Evolutionary conservation across 2,329 filamentous ascomycete species (phyloP).

Genomic region (Cercospora sp.): DNA sequence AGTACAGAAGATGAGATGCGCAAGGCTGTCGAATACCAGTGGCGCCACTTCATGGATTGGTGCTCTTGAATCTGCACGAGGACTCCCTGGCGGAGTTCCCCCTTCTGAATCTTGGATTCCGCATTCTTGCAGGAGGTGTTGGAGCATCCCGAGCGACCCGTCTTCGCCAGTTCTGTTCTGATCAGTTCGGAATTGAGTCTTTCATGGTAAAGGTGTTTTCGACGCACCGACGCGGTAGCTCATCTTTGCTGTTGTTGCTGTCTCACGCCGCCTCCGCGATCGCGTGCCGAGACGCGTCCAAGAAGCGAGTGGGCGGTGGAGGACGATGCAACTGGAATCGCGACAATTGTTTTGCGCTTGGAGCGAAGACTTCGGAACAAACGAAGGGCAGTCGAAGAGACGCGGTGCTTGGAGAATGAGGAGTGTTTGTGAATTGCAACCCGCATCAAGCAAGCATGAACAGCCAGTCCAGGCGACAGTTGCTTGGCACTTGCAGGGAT

Average conservation of each 20-base stretch:
- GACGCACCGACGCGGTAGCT: slow-evolving; percentile 15
- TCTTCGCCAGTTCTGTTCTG: slow-evolving; percentile 65
- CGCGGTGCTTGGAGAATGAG: background rate
- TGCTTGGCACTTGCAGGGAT: slow-evolving; percentile 7
- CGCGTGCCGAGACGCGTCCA: slow-evolving; percentile 1
- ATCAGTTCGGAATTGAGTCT: background rate
- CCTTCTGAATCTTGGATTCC: slow-evolving; percentile 72
- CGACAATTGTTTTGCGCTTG: background rate
- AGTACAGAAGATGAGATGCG: background rate
- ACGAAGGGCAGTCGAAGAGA: background rate
- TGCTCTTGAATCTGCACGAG: slow-evolving; percentile 65
- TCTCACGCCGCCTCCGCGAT: background rate
- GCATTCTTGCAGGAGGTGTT: slow-evolving; percentile 71
- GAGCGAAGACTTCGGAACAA: background rate
- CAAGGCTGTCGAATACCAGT: slow-evolving; percentile 65
- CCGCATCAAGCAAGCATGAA: background rate
- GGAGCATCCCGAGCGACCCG: slow-evolving; percentile 72
- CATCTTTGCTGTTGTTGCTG: slow-evolving; percentile 6
- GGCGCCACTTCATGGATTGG: slow-evolving; percentile 73
- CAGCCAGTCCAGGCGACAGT: background rate
- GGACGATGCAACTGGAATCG: background rate
- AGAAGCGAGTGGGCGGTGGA: background rate
- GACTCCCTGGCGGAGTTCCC: slow-evolving; percentile 72
- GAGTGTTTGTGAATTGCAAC: background rate
- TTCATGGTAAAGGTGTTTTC: background rate